phyloP scores from a whole-genome alignment of 2,329 filamentous ascomycete species.

The Phoma sp. region DNA sequence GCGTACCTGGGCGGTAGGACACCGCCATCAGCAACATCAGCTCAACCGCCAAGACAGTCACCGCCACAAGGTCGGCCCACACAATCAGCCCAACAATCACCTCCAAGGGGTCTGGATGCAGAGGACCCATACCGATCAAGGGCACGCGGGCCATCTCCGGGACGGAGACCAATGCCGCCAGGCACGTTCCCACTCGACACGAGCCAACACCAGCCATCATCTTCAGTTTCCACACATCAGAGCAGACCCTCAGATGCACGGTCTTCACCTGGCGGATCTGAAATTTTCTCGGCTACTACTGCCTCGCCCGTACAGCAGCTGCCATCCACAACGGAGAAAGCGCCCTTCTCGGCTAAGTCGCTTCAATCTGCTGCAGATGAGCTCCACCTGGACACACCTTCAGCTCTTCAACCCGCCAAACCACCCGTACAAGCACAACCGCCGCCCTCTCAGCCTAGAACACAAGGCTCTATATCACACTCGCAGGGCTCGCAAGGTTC shows the following conservation, averaged over 20 bases:
- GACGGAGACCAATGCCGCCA: conserved; percentile 34
- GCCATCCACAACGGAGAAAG: conserved; percentile 23
- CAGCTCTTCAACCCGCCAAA: conserved; percentile 6
- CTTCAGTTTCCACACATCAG: conserved; percentile 38
- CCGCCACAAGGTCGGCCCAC: conserved; percentile 17
- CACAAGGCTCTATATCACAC: conserved; percentile 13
- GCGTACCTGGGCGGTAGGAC: conserved; percentile 29
- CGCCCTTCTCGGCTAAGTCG: conserved; percentile 19
- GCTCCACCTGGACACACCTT: conserved; percentile 30
- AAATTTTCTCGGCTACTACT: conserved; percentile 28
- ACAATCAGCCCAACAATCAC: conserved; percentile 20
- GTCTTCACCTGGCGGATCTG: conserved; percentile 31
- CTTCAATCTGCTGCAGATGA: conserved; percentile 21
- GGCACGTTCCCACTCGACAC: conserved; percentile 36
- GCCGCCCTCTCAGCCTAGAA: conserved; percentile 2
- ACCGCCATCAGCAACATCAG: conserved; percentile 28
- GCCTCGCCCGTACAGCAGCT: conserved; percentile 24
- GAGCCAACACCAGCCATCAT: conserved; percentile 31
- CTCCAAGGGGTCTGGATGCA: conserved; percentile 24
- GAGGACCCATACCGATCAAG: conserved; percentile 43
- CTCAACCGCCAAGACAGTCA: conserved; percentile 20
- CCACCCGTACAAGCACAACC: conserved; percentile 7
- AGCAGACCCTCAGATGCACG: conserved; percentile 34
- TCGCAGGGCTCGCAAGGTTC: conserved; percentile 6
- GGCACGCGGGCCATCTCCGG: conserved; percentile 41